These are phyloP conservation scores for Articulospora tetracladia DNA, from an alignment of 495 filamentous ascomycete species.

Conservation along the genomic window DNA sequence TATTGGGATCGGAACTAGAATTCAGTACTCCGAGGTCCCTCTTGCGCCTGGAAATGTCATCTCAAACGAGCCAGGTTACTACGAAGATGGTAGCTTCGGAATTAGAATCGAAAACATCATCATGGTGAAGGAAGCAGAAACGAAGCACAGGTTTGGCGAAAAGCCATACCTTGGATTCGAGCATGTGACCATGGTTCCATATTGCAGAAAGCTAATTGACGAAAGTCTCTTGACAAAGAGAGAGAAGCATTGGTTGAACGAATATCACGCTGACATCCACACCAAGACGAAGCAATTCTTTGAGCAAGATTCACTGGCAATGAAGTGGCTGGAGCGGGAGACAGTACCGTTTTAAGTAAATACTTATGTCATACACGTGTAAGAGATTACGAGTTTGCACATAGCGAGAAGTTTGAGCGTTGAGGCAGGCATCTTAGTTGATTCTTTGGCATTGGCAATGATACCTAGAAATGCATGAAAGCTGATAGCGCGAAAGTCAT, in stretches of 20 bases:
- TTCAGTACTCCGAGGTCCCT: constrained; percentile 88
- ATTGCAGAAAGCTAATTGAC: constrained; percentile 88
- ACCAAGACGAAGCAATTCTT: constrained; percentile 84
- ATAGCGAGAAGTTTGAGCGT: background rate
- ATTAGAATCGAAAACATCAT: constrained; percentile 96
- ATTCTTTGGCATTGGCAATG: background rate
- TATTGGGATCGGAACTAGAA: constrained; percentile 89
- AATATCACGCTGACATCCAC: constrained; percentile 77
- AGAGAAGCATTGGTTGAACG: constrained; percentile 85
- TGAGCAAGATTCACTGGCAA: constrained; percentile 60
- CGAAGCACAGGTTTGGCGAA: constrained; percentile 83
- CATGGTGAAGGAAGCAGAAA: constrained; percentile 83
- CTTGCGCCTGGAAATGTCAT: constrained; percentile 90
- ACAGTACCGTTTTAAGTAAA: constrained; percentile 19
- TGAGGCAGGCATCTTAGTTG: no score
- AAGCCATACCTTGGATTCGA: constrained; percentile 94
- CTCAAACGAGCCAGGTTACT: constrained; percentile 95
- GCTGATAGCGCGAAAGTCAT: constrained; percentile 73
- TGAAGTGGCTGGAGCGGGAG: constrained; percentile 84
- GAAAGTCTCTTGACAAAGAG: constrained; percentile 61
- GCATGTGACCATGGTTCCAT: constrained; percentile 94
- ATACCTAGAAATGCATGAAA: constrained; percentile 57
- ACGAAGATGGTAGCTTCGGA: constrained; percentile 96
- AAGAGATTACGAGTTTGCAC: background rate
- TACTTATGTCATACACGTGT: background rate